Evolutionary conservation across 306 rosid species (phyloP), one percentile per base, ranked within the genome.

Genomic region (Begonia fuchsioides): DNA sequence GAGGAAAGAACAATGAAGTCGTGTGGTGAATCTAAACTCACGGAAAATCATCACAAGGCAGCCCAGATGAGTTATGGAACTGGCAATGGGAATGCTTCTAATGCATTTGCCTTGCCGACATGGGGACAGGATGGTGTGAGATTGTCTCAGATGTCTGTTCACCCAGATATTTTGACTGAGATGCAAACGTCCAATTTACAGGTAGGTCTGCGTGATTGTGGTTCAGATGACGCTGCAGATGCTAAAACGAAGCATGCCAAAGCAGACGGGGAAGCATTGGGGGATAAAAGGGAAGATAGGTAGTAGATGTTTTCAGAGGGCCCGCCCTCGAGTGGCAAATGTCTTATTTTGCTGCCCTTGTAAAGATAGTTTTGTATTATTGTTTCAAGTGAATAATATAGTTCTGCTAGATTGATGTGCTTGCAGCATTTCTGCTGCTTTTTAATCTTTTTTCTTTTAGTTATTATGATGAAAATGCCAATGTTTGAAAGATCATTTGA

Each of bases 201-300:
- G 78, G 90, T 86, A 47, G 87, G 85, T 18, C 63, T 82, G 1
- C 74, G 90, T 71, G 63, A 71, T 3, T 81, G 85, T 17, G 87
- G 82, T 53, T 75, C 94, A 0, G 99, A 92, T 70, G 79, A 93
- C 0, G 94, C 86, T 71, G 94, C 87, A 17, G 99, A 96, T 32
- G 74, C 82, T 43, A 92, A 81, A 68, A 76, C 77, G 85, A 96
- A 72, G 63, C 85, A 75, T 54, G 77, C 95, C 1, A 84, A 76
- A 56, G 59, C 81, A 3, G 82, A 80, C 9, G 35, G 35, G 5
- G 35, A 26, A 26, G 8, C 35, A 1, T 26, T 5, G 35, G 35
- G 35, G 3, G 35, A 26, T 26, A 5, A 26, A 4, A 26, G 3
- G 35, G 35, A 26, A 26, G 35, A 26, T 26, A 26, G 35, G 35